Base-by-base conservation (phyloP, 2,329 filamentous ascomycete species). In the Colletotrichum shisoi region DNA sequence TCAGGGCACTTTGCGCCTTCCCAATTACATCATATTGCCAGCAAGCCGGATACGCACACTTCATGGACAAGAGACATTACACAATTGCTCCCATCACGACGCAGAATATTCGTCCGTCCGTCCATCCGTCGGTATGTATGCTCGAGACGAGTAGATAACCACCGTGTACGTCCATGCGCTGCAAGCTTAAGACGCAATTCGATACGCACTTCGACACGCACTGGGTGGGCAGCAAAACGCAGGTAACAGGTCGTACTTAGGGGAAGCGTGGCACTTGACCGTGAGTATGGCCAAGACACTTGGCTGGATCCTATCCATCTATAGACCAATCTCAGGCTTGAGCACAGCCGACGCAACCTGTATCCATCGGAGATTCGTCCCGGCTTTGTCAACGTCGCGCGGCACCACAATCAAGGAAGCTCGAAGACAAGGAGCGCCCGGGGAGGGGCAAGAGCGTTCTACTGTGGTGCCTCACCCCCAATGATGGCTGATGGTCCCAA, bases 321-420 rank as follows among this genome's bases (percentile, higher is more conserved):
- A 49, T 49, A n/a, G 54, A 44, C 34, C 44, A 46, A 51, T 40
- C 34, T 19, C 42, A 48, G 31, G 21, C 7, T 42, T 51, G 44
- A 46, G 21, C 57, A 52, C 21, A 46, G 57, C 44, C 19, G 44
- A 48, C n/a, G n/a, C n/a, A n/a, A 17, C 6, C 31, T 44, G 13
- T 48, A 11, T 13, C 42, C n/a, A 27, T 45, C 31, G 37, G 13
- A 8, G 44, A 37, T 44, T 34, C 45, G 59, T 57, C 46, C 59
- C 59, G 31, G 27, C 12, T 51, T 24, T 64, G 48, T 27, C 53
- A 24, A 39, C 19, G 45, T n/a, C 54, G 24, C 53, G 61, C 53
- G 61, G 61, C n/a, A 59, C 61, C 44, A 57, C 31, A 56, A 49
- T 63, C 65, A 67, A 49, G 61, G 44, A 59, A 59, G 19, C 19